phyloP scores from a whole-genome alignment of 345 rosid species.

The Syzygium aqueum region DNA sequence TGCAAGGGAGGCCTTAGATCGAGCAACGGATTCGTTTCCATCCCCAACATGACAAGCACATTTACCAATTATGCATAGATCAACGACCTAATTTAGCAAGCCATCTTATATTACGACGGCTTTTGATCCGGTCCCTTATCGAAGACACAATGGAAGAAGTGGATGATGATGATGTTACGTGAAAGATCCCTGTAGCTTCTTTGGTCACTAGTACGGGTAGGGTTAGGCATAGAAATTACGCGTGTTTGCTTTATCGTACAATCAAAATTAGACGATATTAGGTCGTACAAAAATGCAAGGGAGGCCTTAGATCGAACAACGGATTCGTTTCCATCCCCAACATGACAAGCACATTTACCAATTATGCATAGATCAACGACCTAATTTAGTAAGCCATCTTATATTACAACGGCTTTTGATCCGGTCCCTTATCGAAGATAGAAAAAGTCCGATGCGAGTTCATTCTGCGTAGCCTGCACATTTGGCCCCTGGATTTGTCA shows the following conservation, averaged over 20 bases:
- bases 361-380: neutral
- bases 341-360: rapidly evolving
- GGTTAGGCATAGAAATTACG: neutral
- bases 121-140: neutral
- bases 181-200: neutral
- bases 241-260: rapidly evolving
- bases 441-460: rapidly evolving
- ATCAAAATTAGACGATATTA: neutral
- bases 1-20: too few relatives aligned
- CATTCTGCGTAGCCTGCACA: rapidly evolving
- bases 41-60: rapidly evolving
- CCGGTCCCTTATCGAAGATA: rapidly evolving
- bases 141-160: neutral
- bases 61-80: neutral
- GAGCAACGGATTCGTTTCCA: rapidly evolving
- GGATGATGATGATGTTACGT: neutral
- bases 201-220: neutral
- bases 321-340: neutral
- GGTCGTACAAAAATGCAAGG: neutral
- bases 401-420: neutral
- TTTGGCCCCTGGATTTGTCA: neutral
- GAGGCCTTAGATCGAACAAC: neutral
- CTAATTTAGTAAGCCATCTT: rapidly evolving
- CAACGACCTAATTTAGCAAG: too few relatives aligned
- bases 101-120: neutral